Conservation (phyloP, 2,329 filamentous ascomycete genomes). For the Drechslera avenae region DNA sequence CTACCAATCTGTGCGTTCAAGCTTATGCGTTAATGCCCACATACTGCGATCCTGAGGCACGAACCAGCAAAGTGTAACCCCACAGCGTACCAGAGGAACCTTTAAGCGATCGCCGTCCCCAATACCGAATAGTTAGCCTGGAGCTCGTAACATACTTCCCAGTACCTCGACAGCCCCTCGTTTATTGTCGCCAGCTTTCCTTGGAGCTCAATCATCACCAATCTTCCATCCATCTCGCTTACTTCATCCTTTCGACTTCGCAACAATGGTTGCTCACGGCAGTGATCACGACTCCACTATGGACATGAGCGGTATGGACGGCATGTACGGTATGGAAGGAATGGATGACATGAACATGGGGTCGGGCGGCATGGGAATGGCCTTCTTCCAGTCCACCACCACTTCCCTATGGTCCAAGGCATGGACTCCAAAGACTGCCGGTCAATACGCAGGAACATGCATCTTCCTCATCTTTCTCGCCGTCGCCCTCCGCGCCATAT, state of each 20-base stretch:
- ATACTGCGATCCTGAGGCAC: slow-evolving; percentile 6
- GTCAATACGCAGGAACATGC: slow-evolving; percentile 84
- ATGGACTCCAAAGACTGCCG: slow-evolving; percentile 75
- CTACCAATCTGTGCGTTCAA: slow-evolving; percentile 12
- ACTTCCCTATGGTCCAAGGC: slow-evolving; percentile 69
- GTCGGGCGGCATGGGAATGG: slow-evolving; percentile 56
- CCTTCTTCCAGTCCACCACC: slow-evolving; percentile 67
- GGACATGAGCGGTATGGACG: slow-evolving; percentile 17
- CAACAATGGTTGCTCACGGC: slow-evolving; percentile 42
- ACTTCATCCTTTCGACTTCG: slow-evolving; percentile 1
- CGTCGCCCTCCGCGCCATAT: slow-evolving; percentile 69
- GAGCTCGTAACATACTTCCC: slow-evolving; percentile 32
- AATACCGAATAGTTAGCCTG: slow-evolving; percentile 32
- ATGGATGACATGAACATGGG: slow-evolving; percentile 29
- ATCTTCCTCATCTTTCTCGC: slow-evolving; percentile 85
- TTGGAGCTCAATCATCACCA: background rate
- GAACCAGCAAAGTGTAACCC: slow-evolving; percentile 23
- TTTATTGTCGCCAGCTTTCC: background rate
- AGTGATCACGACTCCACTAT: slow-evolving; percentile 26
- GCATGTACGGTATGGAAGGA: too few species aligned
- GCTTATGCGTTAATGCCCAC: slow-evolving; percentile 39
- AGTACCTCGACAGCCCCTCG: slow-evolving; percentile 7
- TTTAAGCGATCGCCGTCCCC: slow-evolving; percentile 28
- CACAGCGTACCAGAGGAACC: slow-evolving; percentile 10
- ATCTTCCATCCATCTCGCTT: background rate